Percentiles rank a stretch among this genome's conserved stretches.
Conservation (phyloP, 148 eudicot species). For the Fagopyrum homotropicum region DNA sequence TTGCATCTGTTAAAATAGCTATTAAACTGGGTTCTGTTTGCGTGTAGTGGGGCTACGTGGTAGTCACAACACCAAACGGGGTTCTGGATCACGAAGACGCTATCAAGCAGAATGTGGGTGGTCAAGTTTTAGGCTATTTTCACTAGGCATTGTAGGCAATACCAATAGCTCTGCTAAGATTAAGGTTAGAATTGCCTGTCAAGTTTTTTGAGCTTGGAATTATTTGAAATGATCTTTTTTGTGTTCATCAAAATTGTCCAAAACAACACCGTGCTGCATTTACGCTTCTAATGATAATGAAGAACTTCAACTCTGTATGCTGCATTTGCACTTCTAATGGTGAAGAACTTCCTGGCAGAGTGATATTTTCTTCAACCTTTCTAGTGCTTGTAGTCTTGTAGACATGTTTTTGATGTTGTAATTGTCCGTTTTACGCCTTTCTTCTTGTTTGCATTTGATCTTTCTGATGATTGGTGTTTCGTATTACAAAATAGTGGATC, state of each 20-base stretch:
- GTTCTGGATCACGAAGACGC: conserved; percentile 94
- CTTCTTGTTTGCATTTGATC: no score
- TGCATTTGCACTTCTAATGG: not conserved
- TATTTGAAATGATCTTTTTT: not conserved
- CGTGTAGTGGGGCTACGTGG: conserved; percentile 93
- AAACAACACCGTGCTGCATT: not conserved
- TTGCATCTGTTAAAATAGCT: not conserved
- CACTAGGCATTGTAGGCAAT: conserved; percentile 27
- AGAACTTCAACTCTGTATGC: not conserved
- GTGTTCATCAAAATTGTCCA: no score
- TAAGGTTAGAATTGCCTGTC: not conserved
- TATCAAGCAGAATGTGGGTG: conserved; percentile 72
- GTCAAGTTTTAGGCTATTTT: conserved; percentile 88
- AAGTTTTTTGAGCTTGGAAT: not conserved
- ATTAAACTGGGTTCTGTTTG: not conserved
- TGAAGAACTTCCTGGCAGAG: not conserved
- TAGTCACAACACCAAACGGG: conserved; percentile 83
- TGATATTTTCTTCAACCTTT: no score
- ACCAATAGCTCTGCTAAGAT: not conserved
- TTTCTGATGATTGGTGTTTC: no score
- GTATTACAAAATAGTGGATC: no score
- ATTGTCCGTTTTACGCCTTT: no score
- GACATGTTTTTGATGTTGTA: no score
- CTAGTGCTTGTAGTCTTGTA: no score
- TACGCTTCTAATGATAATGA: not conserved